These are phyloP conservation scores for Suillus alpinus DNA, from an alignment of 768 basidiomycete genomes.

Conservation along the genomic window DNA sequence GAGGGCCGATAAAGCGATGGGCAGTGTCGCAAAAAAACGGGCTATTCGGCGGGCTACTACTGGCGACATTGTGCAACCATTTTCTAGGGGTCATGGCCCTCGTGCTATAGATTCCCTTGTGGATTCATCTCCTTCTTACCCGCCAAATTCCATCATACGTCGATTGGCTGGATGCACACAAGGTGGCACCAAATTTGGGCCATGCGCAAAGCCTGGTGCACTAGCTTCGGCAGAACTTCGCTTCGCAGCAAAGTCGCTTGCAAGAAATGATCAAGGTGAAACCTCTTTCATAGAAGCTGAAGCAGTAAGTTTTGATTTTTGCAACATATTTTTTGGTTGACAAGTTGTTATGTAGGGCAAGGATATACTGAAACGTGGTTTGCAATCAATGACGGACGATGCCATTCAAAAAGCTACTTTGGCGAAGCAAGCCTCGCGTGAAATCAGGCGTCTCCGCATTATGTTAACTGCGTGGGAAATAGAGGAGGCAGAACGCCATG, in stretches of 20 bases:
- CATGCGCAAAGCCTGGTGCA: too few species aligned
- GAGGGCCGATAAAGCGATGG: not conserved
- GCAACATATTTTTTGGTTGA: too few species aligned
- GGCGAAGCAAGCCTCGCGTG: constrained; percentile 2
- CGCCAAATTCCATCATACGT: too few species aligned
- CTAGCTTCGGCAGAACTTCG: too few species aligned
- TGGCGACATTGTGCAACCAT: not conserved
- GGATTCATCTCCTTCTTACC: too few species aligned
- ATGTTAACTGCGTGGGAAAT: constrained; percentile 8
- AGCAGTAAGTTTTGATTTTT: not conserved
- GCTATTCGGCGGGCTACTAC: not conserved
- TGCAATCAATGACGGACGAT: not conserved
- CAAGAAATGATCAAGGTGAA: too few species aligned
- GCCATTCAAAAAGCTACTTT: not conserved
- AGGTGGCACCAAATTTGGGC: too few species aligned
- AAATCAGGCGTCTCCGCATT: not conserved
- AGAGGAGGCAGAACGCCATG: constrained; percentile 4
- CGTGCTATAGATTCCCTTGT: too few species aligned
- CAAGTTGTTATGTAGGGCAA: not conserved
- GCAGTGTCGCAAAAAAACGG: not conserved
- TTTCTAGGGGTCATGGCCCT: too few species aligned
- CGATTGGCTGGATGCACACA: too few species aligned
- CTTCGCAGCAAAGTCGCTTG: too few species aligned
- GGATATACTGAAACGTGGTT: not conserved
- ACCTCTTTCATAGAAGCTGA: too few species aligned